Evolutionary conservation across 2,329 filamentous ascomycete species (phyloP).

Genomic region (Arthrinium puccinioides): DNA sequence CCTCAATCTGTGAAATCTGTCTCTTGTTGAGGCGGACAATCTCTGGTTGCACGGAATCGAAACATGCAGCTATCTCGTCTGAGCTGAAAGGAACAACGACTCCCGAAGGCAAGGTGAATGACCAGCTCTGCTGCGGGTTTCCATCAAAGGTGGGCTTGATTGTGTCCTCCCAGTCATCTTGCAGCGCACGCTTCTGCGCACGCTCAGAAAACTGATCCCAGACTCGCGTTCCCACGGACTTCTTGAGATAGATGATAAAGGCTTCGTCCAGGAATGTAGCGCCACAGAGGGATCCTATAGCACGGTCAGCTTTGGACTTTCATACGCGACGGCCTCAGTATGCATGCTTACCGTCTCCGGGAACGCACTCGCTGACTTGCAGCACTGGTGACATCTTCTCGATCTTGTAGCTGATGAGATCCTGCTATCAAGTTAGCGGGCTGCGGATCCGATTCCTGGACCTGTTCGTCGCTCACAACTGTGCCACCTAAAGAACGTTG

Average conservation of each 20-base stretch:
- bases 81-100: not conserved
- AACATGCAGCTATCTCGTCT: not conserved
- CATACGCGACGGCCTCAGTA: too few relatives aligned
- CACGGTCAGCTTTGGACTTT: not conserved
- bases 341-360: too few relatives aligned
- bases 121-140: not conserved
- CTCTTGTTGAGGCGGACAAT: not conserved
- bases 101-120: not conserved
- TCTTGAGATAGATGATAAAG: not conserved
- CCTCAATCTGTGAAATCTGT: not conserved
- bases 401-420: not conserved
- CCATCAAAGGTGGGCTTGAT: not conserved
- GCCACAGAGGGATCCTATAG: not conserved
- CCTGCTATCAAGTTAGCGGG: not conserved
- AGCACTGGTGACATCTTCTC: not conserved
- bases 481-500: constrained; percentile 17
- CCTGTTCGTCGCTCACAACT: not conserved
- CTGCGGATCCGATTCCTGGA: not conserved
- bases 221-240: not conserved
- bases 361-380: too few relatives aligned
- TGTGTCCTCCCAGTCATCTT: not conserved
- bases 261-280: not conserved
- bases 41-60: not conserved
- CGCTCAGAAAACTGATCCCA: not conserved
- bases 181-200: too few relatives aligned